These are phyloP conservation scores for Fusarium mangiferae DNA, from an alignment of 2,329 filamentous ascomycete species.

Conservation along the genomic window DNA sequence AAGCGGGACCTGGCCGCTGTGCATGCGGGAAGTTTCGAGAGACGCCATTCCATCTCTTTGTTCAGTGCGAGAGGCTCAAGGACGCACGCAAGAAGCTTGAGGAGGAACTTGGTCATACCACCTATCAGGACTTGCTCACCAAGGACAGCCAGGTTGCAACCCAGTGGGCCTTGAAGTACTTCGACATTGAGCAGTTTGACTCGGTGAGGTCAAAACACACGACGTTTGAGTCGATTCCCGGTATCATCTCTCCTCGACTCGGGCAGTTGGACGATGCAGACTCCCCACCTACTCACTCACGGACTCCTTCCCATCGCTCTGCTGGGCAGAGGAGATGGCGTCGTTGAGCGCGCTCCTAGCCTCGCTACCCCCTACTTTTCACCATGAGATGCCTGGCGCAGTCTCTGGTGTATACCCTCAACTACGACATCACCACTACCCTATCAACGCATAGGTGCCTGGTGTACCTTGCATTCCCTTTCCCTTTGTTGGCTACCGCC, in stretches of 20 bases:
- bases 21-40: not conserved
- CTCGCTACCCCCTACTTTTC: not conserved
- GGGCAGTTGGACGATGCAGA: not conserved
- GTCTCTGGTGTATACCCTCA: not conserved
- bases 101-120: not conserved
- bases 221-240: not conserved
- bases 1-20: not conserved
- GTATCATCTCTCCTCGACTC: not conserved
- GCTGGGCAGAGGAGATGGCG: not conserved
- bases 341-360: not conserved
- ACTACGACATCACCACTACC: not conserved
- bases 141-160: not conserved
- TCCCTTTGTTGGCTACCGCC: not conserved
- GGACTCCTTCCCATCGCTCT: not conserved
- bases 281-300: not conserved
- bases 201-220: not conserved
- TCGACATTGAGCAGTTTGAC: constrained; percentile 3
- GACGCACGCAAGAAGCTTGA: not conserved
- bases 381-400: not conserved
- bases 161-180: constrained; percentile 9
- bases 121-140: not conserved
- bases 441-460: not conserved
- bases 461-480: not conserved
- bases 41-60: not conserved
- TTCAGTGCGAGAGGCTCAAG: not conserved